phyloP scores from a whole-genome alignment of 1,284 basidiomycete species.

The Malassezia equina region DNA sequence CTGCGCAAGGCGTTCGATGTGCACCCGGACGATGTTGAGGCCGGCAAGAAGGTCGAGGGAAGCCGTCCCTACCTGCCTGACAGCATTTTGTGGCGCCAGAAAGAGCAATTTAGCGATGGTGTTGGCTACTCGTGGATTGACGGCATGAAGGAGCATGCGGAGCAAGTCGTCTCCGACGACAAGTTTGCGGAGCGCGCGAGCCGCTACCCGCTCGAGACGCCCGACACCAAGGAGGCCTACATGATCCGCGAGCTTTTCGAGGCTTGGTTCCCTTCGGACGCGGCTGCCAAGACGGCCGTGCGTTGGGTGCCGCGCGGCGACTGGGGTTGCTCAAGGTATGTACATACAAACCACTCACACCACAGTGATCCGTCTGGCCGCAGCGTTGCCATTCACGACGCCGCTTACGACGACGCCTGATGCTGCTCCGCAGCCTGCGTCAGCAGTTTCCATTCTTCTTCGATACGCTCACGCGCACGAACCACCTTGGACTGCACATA shows the following conservation, averaged over 20 bases:
- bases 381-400: conserved; percentile 87
- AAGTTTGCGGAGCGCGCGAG: conserved; percentile 64
- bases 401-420: conserved; percentile 58
- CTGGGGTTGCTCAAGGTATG: conserved; percentile 70
- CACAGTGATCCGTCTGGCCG: conserved; percentile 80
- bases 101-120: conserved; percentile 98
- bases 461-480: conserved; percentile 83
- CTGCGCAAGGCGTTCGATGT: conserved; percentile 93
- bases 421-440: conserved; percentile 1
- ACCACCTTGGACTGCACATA: conserved; percentile 96
- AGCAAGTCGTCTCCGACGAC: conserved; percentile 66
- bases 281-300: conserved; percentile 85
- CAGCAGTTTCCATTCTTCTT: conserved; percentile 58
- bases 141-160: conserved; percentile 88
- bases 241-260: conserved; percentile 90
- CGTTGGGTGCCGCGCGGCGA: conserved; percentile 58
- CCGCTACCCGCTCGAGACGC: conserved; percentile 71
- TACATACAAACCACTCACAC: background rate
- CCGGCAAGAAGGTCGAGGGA: conserved; percentile 22
- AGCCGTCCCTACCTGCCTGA: conserved; percentile 71
- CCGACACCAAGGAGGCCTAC: conserved; percentile 96
- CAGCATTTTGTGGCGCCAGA: conserved; percentile 95
- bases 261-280: conserved; percentile 60
- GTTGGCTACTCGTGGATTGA: conserved; percentile 99
- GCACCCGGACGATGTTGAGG: conserved; percentile 63